Evolutionary conservation across 768 basidiomycete genomes (phyloP).

Genomic region (Podaxis mareebaensis): DNA sequence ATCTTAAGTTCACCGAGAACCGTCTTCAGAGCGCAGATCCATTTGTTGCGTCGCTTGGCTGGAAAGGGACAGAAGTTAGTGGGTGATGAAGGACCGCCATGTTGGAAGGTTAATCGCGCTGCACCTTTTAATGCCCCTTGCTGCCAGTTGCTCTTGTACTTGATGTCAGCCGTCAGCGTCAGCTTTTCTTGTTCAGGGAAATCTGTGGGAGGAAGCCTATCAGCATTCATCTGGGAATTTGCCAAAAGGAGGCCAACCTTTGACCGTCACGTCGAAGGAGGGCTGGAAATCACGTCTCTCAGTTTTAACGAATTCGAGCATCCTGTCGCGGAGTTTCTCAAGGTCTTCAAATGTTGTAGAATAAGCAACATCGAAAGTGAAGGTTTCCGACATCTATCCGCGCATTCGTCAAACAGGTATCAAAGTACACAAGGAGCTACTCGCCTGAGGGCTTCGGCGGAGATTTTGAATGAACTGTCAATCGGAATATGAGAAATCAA

Average conservation of each 20-base stretch:
- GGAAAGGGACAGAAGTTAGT: constrained; percentile 18
- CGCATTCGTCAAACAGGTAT: not conserved
- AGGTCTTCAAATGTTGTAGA: constrained; percentile 80
- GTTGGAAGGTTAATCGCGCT: constrained; percentile 14
- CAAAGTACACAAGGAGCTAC: constrained; percentile 16
- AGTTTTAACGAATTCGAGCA: constrained; percentile 73
- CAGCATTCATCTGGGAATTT: constrained; percentile 7
- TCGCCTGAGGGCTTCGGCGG: constrained; percentile 67
- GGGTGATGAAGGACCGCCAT: constrained; percentile 7
- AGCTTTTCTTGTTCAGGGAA: constrained; percentile 82
- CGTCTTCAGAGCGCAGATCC: constrained; percentile 85
- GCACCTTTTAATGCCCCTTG: constrained; percentile 70
- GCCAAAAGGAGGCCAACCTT: constrained; percentile 44
- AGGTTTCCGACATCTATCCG: constrained; percentile 71
- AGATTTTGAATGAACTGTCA: constrained; percentile 68
- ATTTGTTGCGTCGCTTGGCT: constrained; percentile 86
- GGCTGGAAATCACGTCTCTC: constrained; percentile 79
- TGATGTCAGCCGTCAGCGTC: constrained; percentile 77
- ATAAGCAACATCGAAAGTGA: constrained; percentile 80
- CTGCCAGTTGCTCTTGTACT: constrained; percentile 88
- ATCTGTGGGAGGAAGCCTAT: constrained; percentile 40
- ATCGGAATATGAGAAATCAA: not conserved
- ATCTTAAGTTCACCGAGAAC: constrained; percentile 70
- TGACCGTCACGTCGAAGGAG: constrained; percentile 69
- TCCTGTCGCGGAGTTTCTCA: constrained; percentile 70